Conservation (phyloP, 2,329 filamentous ascomycete species). For the Whalleya microplaca region DNA sequence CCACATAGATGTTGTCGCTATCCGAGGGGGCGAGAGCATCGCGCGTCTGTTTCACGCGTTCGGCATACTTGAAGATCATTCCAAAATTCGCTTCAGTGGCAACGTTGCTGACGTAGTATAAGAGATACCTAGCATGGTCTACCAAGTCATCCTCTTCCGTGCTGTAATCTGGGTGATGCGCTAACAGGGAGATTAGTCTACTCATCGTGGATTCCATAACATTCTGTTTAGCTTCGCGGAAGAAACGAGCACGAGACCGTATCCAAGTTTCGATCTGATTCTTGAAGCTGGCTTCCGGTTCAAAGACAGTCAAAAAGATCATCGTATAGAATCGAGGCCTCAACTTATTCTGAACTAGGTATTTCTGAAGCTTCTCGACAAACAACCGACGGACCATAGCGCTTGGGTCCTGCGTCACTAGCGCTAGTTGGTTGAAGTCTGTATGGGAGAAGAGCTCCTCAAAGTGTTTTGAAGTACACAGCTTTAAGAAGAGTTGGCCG, state of each 20-base stretch:
- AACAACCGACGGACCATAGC: slow-evolving; percentile 78
- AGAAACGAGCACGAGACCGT: slow-evolving; percentile 74
- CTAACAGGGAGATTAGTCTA: slow-evolving; percentile 82
- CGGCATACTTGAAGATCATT: slow-evolving; percentile 87
- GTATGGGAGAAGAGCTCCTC: slow-evolving; percentile 73
- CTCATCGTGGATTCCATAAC: slow-evolving; percentile 82
- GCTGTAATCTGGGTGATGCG: slow-evolving; percentile 91
- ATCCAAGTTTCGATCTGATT: slow-evolving; percentile 85
- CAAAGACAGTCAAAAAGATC: slow-evolving; percentile 88
- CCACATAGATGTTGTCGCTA: slow-evolving; percentile 78
- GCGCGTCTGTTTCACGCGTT: slow-evolving; percentile 86
- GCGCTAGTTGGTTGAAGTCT: slow-evolving; percentile 81
- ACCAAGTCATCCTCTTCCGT: slow-evolving; percentile 67
- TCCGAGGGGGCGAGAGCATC: slow-evolving; percentile 73
- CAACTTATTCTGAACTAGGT: slow-evolving; percentile 74
- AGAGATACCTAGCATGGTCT: slow-evolving; percentile 84
- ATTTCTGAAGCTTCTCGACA: slow-evolving; percentile 85
- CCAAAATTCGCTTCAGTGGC: slow-evolving; percentile 86
- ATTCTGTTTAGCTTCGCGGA: slow-evolving; percentile 60
- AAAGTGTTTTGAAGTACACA: slow-evolving; percentile 76
- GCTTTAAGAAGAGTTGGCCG: slow-evolving; percentile 79
- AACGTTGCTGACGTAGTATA: slow-evolving; percentile 84
- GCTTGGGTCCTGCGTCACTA: slow-evolving; percentile 78
- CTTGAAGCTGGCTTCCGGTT: slow-evolving; percentile 75
- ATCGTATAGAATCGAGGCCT: slow-evolving; percentile 83